Percentiles rank a stretch among this genome's conserved stretches.
Evolutionary conservation across 2,329 filamentous ascomycete species (phyloP).

Genomic region (Colletotrichum liriopes): DNA sequence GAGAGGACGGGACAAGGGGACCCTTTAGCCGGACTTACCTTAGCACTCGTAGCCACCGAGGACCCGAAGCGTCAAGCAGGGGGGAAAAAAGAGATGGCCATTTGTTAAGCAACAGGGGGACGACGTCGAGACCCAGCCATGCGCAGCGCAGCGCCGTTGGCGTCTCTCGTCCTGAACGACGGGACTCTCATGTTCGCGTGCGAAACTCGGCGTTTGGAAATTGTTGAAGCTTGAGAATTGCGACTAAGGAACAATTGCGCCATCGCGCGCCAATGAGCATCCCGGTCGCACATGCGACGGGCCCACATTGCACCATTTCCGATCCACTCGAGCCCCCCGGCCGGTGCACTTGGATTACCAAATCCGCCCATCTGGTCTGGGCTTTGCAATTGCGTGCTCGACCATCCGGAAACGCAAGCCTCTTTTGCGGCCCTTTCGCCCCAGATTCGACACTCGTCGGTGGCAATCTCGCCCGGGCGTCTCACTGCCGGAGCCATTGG

Average conservation of each 20-base stretch:
- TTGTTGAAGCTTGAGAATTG: constrained; percentile 41
- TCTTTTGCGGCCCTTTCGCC: constrained; percentile 19
- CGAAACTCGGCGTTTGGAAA: constrained; percentile 43
- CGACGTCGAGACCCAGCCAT: constrained; percentile 18
- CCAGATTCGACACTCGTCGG: constrained; percentile 36
- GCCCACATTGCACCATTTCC: constrained; percentile 42
- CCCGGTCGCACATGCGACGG: not conserved
- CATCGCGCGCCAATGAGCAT: constrained; percentile 40
- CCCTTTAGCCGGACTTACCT: constrained; percentile 27
- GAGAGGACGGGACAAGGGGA: constrained; percentile 16
- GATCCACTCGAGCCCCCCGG: constrained; percentile 36
- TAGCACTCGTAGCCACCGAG: constrained; percentile 19
- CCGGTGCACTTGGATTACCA: constrained; percentile 32
- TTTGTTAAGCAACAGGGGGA: constrained; percentile 19
- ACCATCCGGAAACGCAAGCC: constrained; percentile 36
- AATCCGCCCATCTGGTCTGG: constrained; percentile 31
- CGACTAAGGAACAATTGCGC: constrained; percentile 42
- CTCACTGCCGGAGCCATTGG: constrained; percentile 7
- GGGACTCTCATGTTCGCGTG: constrained; percentile 25
- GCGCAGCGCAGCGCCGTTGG: constrained; percentile 18
- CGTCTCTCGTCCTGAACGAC: not conserved
- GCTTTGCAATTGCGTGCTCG: constrained; percentile 40
- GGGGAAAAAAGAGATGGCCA: not conserved
- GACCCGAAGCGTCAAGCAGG: constrained; percentile 5
- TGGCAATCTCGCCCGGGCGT: constrained; percentile 34